Conservation (phyloP, 1,284 basidiomycete genomes). For the Cryptococcus depauperatus region DNA sequence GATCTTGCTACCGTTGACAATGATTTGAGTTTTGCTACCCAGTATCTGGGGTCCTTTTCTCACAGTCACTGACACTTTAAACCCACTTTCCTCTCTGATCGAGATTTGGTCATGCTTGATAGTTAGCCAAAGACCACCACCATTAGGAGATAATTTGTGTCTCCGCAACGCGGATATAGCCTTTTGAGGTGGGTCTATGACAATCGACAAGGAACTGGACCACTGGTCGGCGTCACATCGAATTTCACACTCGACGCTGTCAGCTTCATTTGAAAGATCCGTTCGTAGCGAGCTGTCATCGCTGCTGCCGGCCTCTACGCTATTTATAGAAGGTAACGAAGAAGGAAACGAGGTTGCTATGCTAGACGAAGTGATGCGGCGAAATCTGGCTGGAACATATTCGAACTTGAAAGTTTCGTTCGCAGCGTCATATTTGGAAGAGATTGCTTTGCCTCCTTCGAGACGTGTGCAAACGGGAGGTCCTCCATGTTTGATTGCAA, state of each 20-base stretch:
- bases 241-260: constrained; percentile 92
- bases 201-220: constrained; percentile 77
- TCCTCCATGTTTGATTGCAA: constrained; percentile 87
- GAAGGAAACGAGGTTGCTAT: constrained; percentile 36
- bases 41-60: constrained; percentile 53
- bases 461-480: constrained; percentile 83
- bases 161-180: constrained; percentile 73
- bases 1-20: constrained; percentile 81
- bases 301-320: constrained; percentile 22
- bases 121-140: constrained; percentile 94
- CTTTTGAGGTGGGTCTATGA: constrained; percentile 89
- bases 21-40: constrained; percentile 62
- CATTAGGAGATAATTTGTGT: constrained; percentile 75
- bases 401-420: constrained; percentile 72
- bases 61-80: constrained; percentile 59
- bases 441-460: constrained; percentile 63
- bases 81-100: constrained; percentile 67
- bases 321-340: neutral
- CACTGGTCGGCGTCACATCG: constrained; percentile 91
- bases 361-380: constrained; percentile 47
- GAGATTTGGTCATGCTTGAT: constrained; percentile 76
- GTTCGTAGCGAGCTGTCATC: constrained; percentile 18
- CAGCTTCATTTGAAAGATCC: constrained; percentile 11
- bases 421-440: constrained; percentile 79
- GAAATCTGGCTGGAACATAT: constrained; percentile 62